phyloP scores from a whole-genome alignment of 495 filamentous ascomycete genomes.

The Margaritispora aquatica region DNA sequence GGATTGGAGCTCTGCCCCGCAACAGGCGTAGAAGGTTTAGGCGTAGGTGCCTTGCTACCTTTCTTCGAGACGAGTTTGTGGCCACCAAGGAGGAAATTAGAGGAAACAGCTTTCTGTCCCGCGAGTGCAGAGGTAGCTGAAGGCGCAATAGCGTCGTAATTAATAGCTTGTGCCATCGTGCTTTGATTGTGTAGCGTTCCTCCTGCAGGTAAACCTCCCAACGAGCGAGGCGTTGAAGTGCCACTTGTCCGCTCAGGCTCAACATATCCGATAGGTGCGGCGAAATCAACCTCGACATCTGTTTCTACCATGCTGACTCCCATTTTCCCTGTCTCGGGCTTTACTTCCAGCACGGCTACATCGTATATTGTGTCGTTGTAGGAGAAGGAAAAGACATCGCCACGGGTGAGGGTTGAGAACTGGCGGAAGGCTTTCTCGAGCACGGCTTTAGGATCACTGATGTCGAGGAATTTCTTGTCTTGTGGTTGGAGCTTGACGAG shows the following conservation, averaged over 20 bases:
- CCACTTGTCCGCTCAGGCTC: conserved; percentile 63
- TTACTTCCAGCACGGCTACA: conserved; percentile 87
- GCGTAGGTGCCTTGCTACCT: conserved; percentile 68
- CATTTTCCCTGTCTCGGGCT: conserved; percentile 69
- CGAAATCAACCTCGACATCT: conserved; percentile 92
- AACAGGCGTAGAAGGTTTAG: conserved; percentile 75
- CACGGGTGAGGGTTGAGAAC: conserved; percentile 85
- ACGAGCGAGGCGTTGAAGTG: conserved; percentile 55
- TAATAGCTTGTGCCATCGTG: conserved; percentile 94
- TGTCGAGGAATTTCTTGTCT: conserved; percentile 84
- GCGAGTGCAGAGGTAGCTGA: conserved; percentile 55
- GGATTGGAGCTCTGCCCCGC: conserved; percentile 60
- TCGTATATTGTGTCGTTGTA: conserved; percentile 94
- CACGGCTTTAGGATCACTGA: conserved; percentile 96
- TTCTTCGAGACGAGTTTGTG: conserved; percentile 77
- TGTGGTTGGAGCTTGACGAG: conserved; percentile 97
- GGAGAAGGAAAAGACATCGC: conserved; percentile 87
- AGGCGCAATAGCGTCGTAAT: conserved; percentile 91
- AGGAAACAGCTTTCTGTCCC: conserved; percentile 59
- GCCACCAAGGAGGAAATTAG: conserved; percentile 73
- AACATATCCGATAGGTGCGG: conserved; percentile 86
- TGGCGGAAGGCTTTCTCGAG: conserved; percentile 93
- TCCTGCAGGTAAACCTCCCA: conserved; percentile 54
- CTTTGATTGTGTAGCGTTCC: conserved; percentile 76
- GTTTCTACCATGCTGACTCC: conserved; percentile 92